Evolutionary conservation across 345 rosid genomes (phyloP), one percentile per base, ranked within the genome.

Genomic region (Eucalyptus pauciflora): DNA sequence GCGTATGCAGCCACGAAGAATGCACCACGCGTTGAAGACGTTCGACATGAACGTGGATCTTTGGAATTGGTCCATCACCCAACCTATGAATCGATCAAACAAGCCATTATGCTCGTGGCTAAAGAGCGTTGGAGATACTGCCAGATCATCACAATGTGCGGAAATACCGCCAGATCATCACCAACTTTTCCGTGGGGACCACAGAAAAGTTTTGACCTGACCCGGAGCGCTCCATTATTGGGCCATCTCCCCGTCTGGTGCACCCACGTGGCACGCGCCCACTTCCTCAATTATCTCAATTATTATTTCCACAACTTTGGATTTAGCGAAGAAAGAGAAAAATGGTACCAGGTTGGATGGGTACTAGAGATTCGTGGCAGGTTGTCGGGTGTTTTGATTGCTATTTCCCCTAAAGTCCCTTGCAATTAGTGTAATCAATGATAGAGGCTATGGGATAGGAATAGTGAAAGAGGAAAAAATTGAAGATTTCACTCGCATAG

Each of bases 61-160:
- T 16, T 76, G 83, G 46, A 37, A 22, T 18, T 10, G 46, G 46
- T 76, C 48, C 83, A 6, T 37, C 83, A 76, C 46, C 46, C 83
- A 7, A 76, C 8, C 20, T 37, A 12, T 10, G 29, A 9, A 37
- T 33, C 27, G 0, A 37, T 10, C 83, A 37, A 71, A 3, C 83
- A 5, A 1, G 12, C 41, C 11, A 31, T 31, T 24, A 31, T 67
- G 0, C 0, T 15, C 17, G 41, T 7, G 76, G 41, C 79, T 15
- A 2, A 8, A 7, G 43, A 31, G 80, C 0, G 13, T 1, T 3
- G 80, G 25, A 33, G 25, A 17, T 69, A 33, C 80, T 69, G 83
- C 83, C 83, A 37, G 25, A 18, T 71, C 83, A 71, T 10, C 46
- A 5, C 46, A 18, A 5, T 3, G 25, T 20, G 46, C 46, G 8